Base-by-base conservation (phyloP, 768 basidiomycete species). In the Nevesoporus exiguus region DNA sequence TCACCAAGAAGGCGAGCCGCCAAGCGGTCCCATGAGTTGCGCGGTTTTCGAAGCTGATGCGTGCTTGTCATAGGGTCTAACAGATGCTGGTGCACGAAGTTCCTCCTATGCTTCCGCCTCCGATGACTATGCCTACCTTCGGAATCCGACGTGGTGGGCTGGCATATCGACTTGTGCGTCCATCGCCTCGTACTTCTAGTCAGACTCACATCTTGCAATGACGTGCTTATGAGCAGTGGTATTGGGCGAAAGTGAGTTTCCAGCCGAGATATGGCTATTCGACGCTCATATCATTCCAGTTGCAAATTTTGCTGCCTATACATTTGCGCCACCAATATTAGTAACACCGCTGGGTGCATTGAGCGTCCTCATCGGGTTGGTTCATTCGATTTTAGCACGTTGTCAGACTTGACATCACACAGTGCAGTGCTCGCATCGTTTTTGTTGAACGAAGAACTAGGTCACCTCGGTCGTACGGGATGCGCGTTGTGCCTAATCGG, bases 281-380 rank as follows among this genome's bases (percentile, higher is more conserved):
- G 22, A 19, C n/a, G 19, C 42, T 52, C 52, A 50, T 40, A n/a
- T 47, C 19, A 9, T 31, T 24, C 42, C 58, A 89, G 86, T 86
- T 55, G 88, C 89, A 51, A 90, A 90, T 74, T 98, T 98, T 72
- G 93, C 95, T 7, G 96, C 96, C 8, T 98, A 98, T 68, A 90
- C 93, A 0, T 99, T 98, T 63, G 97, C 97, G 2, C 97, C 96
- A 56, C 92, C 97, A 62, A 95, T 98, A 66, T 78, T 99, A 52
- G 94, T 99, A n/a, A 98, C 96, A 1, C 97, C 97, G 1, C 74
- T 99, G n/a, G 97, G 97, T 51, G 94, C 96, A 21, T 77, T 97
- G 40, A 95, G 92, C 68, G 97, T 99, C 13, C 80, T 99, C 58
- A 90, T 99, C 56, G 97, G 96, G 95, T 96, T 63, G 55, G 86